Evolutionary conservation across 2,329 filamentous ascomycete genomes (phyloP), one percentile per base, ranked within the genome.

Genomic region (Penicillium italicum): DNA sequence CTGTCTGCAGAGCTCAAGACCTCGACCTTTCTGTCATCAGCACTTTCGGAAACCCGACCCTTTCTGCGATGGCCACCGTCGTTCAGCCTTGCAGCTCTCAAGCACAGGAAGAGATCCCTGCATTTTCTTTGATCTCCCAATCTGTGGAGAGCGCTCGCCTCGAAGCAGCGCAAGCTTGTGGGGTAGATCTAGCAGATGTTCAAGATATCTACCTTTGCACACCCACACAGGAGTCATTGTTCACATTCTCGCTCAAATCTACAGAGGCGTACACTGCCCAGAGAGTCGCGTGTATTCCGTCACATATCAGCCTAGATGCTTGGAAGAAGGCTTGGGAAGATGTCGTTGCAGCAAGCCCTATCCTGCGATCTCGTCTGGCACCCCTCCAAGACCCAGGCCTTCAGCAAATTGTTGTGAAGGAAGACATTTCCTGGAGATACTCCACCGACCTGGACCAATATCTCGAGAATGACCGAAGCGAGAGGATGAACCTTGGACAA

Each of bases 361-460:
- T 81, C 26, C 66, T 81, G 28, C 76, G 79, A 18, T 80, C 77
- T 8, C 73, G 77, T 8, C 59, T 77, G n/a, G 70, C 71, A 20
- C 71, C 75, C 31, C 63, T 73, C 30, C 65, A 68, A n/a, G 60
- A 69, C 6, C 66, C 65, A 20, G 68, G 70, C 16, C 64, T 74
- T 22, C 66, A 69, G 49, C 74, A 74, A 56, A 71, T 76, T 30
- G 67, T 74, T 5, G 54, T 76, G 4, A 69, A 70, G 20, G 66
- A 70, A 49, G 44, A 38, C 6, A 62, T 74, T 24, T 31, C 55
- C 4, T 76, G 73, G 74, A 71, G 53, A 48, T 49, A 65, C 30
- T 58, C 64, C 6, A 61, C 50, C 3, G 43, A 67, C 37, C 55
- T 73, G 20, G 50, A 51, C 0, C 45, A 62, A 26, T 72, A 72